Conservation (phyloP, 306 rosid species). For the Medicago lupulina region DNA sequence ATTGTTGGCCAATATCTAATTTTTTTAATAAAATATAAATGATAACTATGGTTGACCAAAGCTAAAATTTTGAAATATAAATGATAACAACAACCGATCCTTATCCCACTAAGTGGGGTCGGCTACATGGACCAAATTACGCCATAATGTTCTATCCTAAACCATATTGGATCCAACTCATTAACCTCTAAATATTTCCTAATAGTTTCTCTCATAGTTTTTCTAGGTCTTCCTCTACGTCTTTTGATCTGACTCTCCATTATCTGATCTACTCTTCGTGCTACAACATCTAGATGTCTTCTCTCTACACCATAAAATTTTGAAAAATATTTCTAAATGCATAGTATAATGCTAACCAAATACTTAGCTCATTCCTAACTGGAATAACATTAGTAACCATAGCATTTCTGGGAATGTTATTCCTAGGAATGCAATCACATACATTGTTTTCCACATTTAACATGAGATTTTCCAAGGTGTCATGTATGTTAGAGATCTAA, state of each 20-base stretch:
- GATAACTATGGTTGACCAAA: slow-evolving; percentile 24
- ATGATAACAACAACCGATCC: too few relatives aligned
- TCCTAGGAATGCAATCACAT: slow-evolving; percentile 13
- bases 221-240: too few relatives aligned
- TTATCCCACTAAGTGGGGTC: too few relatives aligned
- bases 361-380: background rate
- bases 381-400: background rate
- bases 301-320: background rate
- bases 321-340: background rate
- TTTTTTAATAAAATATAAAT: slow-evolving; percentile 23
- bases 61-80: slow-evolving; percentile 8
- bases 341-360: background rate
- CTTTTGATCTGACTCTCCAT: too few relatives aligned
- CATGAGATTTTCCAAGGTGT: slow-evolving; percentile 28
- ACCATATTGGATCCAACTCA: too few relatives aligned
- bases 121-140: too few relatives aligned
- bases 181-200: too few relatives aligned
- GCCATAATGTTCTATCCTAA: too few relatives aligned
- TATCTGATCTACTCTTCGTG: too few relatives aligned
- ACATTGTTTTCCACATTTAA: background rate
- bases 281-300: too few relatives aligned
- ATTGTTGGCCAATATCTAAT: slow-evolving; percentile 14
- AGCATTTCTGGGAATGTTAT: background rate
- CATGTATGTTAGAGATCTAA: background rate
- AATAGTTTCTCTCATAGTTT: too few relatives aligned